These are phyloP conservation scores for Lachnellula cervina DNA, from an alignment of 2,329 filamentous ascomycete species.

Conservation along the genomic window DNA sequence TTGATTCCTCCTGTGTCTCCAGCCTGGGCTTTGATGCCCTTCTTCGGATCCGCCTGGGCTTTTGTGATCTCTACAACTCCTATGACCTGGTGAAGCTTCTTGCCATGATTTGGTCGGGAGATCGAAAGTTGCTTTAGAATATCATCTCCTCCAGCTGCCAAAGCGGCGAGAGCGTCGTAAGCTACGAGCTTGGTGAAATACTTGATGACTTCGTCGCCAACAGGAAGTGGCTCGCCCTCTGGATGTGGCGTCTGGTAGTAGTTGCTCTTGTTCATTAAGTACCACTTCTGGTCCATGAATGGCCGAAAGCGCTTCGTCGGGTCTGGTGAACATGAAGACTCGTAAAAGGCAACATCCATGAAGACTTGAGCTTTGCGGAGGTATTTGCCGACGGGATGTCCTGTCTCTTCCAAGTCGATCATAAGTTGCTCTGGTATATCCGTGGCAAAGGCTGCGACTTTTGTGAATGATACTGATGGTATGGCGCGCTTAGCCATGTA, in stretches of 20 bases:
- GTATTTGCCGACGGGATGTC: slow-evolving; percentile 21
- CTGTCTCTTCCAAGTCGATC: slow-evolving; percentile 13
- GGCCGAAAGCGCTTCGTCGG: slow-evolving; percentile 12
- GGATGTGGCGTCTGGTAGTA: slow-evolving; percentile 10
- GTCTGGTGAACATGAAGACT: slow-evolving; percentile 10
- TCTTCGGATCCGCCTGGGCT: neutral
- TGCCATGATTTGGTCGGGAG: neutral
- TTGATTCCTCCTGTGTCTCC: neutral
- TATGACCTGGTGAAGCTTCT: neutral
- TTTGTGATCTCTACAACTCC: neutral
- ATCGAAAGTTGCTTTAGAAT: slow-evolving; percentile 9
- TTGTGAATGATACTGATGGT: slow-evolving; percentile 23
- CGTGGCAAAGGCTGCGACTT: slow-evolving; percentile 21
- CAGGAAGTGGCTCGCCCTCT: slow-evolving; percentile 9
- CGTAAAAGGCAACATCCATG: slow-evolving; percentile 25
- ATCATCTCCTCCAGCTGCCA: slow-evolving; percentile 24
- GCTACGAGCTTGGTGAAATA: slow-evolving; percentile 24
- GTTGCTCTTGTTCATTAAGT: slow-evolving; percentile 18
- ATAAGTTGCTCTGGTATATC: slow-evolving; percentile 18
- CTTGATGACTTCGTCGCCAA: slow-evolving; percentile 19
- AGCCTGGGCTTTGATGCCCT: neutral
- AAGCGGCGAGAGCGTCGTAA: slow-evolving; percentile 28
- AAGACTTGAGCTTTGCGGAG: slow-evolving; percentile 18
- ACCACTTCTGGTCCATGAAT: slow-evolving; percentile 24
- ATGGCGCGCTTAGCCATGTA: slow-evolving; percentile 18